phyloP scores from a whole-genome alignment of 768 basidiomycete species.

The Calocybe gangraenosa region DNA sequence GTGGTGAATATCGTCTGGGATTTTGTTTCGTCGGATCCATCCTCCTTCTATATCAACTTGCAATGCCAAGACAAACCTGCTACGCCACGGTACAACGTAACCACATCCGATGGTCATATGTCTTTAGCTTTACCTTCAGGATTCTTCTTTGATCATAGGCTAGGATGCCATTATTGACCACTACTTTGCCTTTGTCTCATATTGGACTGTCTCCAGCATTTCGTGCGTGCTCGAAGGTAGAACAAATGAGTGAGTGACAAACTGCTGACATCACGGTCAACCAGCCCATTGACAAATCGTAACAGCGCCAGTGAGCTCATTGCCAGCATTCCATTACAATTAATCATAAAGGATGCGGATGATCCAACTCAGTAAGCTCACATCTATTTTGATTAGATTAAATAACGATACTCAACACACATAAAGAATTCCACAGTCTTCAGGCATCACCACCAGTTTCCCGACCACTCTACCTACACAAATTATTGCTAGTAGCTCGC shows the following conservation, averaged over 20 bases:
- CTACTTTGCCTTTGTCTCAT: not conserved
- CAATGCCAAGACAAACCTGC: not conserved
- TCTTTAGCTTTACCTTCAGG: not conserved
- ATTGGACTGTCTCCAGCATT: not conserved
- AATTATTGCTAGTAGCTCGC: not conserved
- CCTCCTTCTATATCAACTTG: not conserved
- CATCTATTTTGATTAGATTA: too few species aligned
- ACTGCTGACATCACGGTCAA: not conserved
- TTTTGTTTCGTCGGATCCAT: not conserved
- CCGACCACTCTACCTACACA: not conserved
- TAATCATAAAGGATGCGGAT: not conserved
- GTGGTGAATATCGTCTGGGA: not conserved
- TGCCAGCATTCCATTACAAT: not conserved
- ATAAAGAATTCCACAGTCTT: not conserved
- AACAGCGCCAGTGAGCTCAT: not conserved
- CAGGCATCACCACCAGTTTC: not conserved
- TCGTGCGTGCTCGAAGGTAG: not conserved
- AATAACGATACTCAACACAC: not conserved
- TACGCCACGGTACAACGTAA: not conserved
- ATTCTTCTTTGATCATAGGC: conserved; percentile 1
- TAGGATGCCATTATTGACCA: too few species aligned
- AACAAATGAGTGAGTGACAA: not conserved
- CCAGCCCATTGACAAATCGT: not conserved
- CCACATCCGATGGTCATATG: not conserved
- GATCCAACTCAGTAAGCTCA: too few species aligned